A percentile compares a stretch with the other conserved stretches of the same genome.
Conservation (phyloP, 1,139 yeast genomes). For the Sugiyamaella pinicola region DNA sequence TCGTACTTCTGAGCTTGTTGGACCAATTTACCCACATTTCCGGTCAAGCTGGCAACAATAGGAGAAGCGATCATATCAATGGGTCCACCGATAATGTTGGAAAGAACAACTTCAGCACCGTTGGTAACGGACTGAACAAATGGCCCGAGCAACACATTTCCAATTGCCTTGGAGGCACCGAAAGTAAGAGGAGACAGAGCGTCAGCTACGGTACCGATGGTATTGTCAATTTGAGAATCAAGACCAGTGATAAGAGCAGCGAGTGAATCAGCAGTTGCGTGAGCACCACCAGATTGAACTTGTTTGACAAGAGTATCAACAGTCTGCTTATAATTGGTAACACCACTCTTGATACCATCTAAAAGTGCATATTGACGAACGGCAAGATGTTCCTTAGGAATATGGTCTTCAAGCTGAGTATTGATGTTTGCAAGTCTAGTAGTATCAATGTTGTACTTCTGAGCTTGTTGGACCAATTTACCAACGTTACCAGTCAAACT, state of each 20-base stretch:
- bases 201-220: slow-evolving; percentile 31
- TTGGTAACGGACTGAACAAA: slow-evolving; percentile 40
- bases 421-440: slow-evolving; percentile 21
- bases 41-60: slow-evolving; percentile 18
- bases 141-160: slow-evolving; percentile 36
- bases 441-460: slow-evolving; percentile 28
- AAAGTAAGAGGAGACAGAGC: slow-evolving; percentile 34
- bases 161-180: slow-evolving; percentile 35
- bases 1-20: slow-evolving; percentile 25
- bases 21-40: slow-evolving; percentile 23
- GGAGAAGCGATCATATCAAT: slow-evolving; percentile 24
- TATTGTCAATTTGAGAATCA: slow-evolving; percentile 36
- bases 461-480: slow-evolving; percentile 24
- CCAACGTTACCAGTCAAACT: slow-evolving; percentile 21
- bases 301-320: slow-evolving; percentile 30
- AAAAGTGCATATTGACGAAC: not conserved
- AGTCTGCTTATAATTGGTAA: slow-evolving; percentile 32
- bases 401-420: slow-evolving; percentile 6
- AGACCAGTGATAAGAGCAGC: slow-evolving; percentile 36
- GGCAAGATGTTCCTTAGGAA: not conserved
- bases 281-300: slow-evolving; percentile 28
- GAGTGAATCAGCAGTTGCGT: slow-evolving; percentile 33
- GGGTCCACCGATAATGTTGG: slow-evolving; percentile 32
- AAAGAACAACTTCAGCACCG: slow-evolving; percentile 38
- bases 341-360: slow-evolving; percentile 23